Percentiles rank a stretch among this genome's conserved stretches.
These are phyloP conservation scores for Allomyces arbusculus DNA, from an alignment of 192 early-diverging fungal species.

Conservation along the genomic window DNA sequence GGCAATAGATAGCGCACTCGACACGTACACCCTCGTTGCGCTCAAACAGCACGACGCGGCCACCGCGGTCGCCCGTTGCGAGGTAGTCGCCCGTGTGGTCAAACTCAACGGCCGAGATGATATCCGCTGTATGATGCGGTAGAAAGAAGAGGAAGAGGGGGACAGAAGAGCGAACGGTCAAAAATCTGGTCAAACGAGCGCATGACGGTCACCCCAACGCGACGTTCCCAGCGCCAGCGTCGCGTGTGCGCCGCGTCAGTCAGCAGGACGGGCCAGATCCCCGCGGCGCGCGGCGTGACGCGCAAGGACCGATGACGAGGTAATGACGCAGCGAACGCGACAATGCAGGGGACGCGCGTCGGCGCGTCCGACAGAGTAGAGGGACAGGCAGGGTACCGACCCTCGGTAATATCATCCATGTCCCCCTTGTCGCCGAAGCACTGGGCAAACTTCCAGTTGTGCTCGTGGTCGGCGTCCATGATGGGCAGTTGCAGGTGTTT, in stretches of 20 bases:
- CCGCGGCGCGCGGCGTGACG: no score
- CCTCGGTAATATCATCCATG: conserved; percentile 95
- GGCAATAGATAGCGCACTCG: no score
- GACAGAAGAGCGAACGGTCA: neutral
- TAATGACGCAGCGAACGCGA: no score
- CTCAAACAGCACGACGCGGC: conserved; percentile 95
- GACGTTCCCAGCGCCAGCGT: no score
- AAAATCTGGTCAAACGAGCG: neutral
- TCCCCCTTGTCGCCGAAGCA: conserved; percentile 99
- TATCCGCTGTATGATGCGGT: conserved; percentile 51
- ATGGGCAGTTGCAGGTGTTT: no score
- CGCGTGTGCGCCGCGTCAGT: no score
- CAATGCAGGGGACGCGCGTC: no score
- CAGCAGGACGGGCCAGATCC: no score
- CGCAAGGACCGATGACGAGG: no score
- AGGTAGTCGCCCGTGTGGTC: conserved; percentile 91
- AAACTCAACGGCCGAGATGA: conserved; percentile 97
- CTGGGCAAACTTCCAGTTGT: conserved; percentile 82
- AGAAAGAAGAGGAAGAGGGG: neutral
- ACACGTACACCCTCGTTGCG: conserved; percentile 79
- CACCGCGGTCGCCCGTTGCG: conserved; percentile 94
- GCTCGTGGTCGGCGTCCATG: conserved; percentile 17
- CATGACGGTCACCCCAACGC: no score
- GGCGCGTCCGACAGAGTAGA: neutral
- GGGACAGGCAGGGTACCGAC: conserved; percentile 28